phyloP scores from a whole-genome alignment of 2,329 filamentous ascomycete genomes.

The Paecilomyces niveus region DNA sequence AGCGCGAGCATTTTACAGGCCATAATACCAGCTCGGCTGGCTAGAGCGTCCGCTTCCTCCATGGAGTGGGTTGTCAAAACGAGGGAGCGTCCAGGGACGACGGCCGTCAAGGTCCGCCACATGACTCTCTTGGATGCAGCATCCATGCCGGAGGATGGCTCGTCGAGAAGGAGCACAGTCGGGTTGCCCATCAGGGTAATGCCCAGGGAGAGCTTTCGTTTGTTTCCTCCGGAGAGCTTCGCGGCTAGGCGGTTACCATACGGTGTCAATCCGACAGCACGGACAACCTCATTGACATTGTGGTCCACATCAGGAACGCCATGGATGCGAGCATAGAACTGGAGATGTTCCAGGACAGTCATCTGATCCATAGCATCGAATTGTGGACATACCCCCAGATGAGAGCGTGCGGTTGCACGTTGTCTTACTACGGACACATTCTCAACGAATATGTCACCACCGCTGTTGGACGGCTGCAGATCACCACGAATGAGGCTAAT shows the following conservation, averaged over 20 bases:
- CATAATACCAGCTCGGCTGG: constrained; percentile 77
- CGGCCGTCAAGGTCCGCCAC: constrained; percentile 75
- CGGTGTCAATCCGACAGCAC: constrained; percentile 66
- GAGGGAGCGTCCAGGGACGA: constrained; percentile 70
- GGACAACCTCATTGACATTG: constrained; percentile 72
- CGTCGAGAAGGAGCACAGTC: constrained; percentile 77
- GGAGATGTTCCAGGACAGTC: constrained; percentile 79
- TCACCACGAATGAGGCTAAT: constrained; percentile 89
- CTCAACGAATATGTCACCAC: constrained; percentile 78
- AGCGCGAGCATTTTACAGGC: constrained; percentile 78
- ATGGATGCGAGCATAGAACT: constrained; percentile 79
- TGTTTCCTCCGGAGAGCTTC: constrained; percentile 82
- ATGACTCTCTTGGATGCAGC: constrained; percentile 86
- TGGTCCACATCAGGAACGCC: constrained; percentile 68
- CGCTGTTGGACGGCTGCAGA: constrained; percentile 60
- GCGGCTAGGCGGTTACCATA: constrained; percentile 70
- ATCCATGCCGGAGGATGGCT: constrained; percentile 83
- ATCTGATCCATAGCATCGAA: constrained; percentile 83
- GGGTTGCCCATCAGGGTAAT: constrained; percentile 93
- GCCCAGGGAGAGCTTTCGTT: constrained; percentile 81
- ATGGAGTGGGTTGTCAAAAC: constrained; percentile 89
- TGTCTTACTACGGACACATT: constrained; percentile 65
- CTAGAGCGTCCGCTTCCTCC: constrained; percentile 90
- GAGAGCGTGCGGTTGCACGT: constrained; percentile 63
- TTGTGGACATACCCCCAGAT: constrained; percentile 88